Evolutionary conservation across 2,329 filamentous ascomycete species (phyloP), one percentile per base, ranked within the genome.

Genomic region (Exophiala calicioides): DNA sequence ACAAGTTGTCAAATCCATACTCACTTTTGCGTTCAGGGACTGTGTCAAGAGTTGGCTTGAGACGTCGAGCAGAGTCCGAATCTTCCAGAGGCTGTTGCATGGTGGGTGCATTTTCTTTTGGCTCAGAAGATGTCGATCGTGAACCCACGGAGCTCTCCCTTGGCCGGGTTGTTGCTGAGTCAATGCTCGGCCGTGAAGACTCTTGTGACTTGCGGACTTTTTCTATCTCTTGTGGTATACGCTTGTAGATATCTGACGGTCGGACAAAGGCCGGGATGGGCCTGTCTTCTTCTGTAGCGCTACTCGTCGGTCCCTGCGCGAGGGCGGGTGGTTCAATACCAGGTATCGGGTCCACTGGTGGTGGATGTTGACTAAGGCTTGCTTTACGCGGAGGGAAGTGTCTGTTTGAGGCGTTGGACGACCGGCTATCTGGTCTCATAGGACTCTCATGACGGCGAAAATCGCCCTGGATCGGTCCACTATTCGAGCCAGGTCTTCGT

Each of bases 181-280:
- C 81, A 48, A 80, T 61, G 53, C 76, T 82, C 4, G 79, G 77
- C 40, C 79, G 71, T 15, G 74, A 68, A 7, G 78, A 78, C 2
- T 85, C 82, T 46, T 79, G 65, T 1, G 79, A 80, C 45, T 74
- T 73, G 27, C 76, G 69, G 55, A 79, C 75, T 55, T 70, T 76
- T 52, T 79, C 73, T 42, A 74, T 76, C 55, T 87, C 85, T 56
- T 88, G 84, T 41, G 80, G 80, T 64, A 85, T 75, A 4, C 85
- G 80, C 60, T 79, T 84, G 64, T 91, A 90, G 31, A 90, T 84
- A 56, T 94, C 88, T 9, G 85, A 79, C 1, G 88, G 86, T 27
- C 86, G 77, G 45, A 89, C 75, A 56, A 91, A 83, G 0, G 43
- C 43, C 20, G 54, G 51, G 29, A 50, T 47, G 8, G 51, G 51